These are phyloP conservation scores for Aspergillus puulaauensis DNA, from an alignment of 2,329 filamentous ascomycete species.

Conservation along the genomic window DNA sequence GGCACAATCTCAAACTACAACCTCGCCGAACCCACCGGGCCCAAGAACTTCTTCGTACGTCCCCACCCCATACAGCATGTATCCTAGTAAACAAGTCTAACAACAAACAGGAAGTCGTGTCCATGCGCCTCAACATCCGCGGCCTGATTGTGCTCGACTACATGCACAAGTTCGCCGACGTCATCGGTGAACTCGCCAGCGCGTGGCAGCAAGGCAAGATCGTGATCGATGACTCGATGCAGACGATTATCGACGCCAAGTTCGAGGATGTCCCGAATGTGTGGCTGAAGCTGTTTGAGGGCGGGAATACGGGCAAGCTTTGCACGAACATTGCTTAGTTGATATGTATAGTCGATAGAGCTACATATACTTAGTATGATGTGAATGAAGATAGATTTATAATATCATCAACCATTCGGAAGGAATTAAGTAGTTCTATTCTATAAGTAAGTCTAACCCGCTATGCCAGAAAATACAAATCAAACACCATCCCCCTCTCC, in stretches of 20 bases:
- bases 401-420: too few relatives aligned
- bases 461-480: not conserved
- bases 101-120: slow-evolving; percentile 7
- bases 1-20: slow-evolving; percentile 26
- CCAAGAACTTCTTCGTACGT: slow-evolving; percentile 23
- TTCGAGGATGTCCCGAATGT: slow-evolving; percentile 53
- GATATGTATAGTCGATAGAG: not conserved
- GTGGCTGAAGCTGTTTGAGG: slow-evolving; percentile 50
- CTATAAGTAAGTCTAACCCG: too few relatives aligned
- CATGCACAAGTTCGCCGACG: slow-evolving; percentile 22
- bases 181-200: slow-evolving; percentile 24
- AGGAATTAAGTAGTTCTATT: too few relatives aligned
- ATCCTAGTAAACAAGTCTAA: not conserved
- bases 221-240: slow-evolving; percentile 43
- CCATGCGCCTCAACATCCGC: slow-evolving; percentile 19
- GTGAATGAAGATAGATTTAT: too few relatives aligned
- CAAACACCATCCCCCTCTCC: not conserved
- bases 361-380: too few relatives aligned
- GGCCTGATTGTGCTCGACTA: slow-evolving; percentile 24
- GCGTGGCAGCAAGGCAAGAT: slow-evolving; percentile 48
- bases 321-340: slow-evolving; percentile 30
- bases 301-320: slow-evolving; percentile 50
- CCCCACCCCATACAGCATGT: not conserved
- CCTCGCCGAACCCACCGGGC: slow-evolving; percentile 2
- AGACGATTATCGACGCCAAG: slow-evolving; percentile 48